Base-by-base conservation (phyloP, 352 stramenopile genomes). In the Elongisporangium prolatum region DNA sequence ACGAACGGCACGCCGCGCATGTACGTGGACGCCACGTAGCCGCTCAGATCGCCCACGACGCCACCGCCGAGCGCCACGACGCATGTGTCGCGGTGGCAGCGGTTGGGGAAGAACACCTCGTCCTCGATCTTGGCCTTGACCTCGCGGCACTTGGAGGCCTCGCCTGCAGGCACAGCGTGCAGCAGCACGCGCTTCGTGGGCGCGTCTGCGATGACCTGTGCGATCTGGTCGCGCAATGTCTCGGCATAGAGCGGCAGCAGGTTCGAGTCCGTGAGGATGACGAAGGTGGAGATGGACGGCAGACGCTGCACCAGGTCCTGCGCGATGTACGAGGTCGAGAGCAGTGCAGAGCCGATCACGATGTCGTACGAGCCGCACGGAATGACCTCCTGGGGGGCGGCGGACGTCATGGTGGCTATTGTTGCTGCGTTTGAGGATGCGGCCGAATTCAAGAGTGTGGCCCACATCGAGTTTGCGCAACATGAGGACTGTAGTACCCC, bases 41-140 rank as follows among this genome's bases (percentile, higher is more conserved):
- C 97, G 13, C 96, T 95, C 72, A 99, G 89, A 72, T 99, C 97
- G 18, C 96, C 96, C 64, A 99, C 98, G 24, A 99, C 97, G 54
- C 97, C 97, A 25, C 97, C 97, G 52, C 97, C 97, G 28, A 99
- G 74, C 3, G 84, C 86, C 21, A 97, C 71, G 13, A 94, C 64
- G 67, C 80, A 92, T 47, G 81, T 88, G 64, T 94, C 84, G 38
- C 84, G 84, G 47, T 94, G 84, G 73, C 81, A 92, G 47, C 83
- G 83, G 62, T 88, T 89, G 48, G 74, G 73, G 66, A 92, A 92
- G 17, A 94, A 69, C 34, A 94, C 74, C 10, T 88, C 71, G 69
- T 94, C 84, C 57, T 94, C 84, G 59, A 94, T 88, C 54, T 71
- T 71, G 22, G 79, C 72, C 63, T 94, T 94, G 70, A 86, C 88